Evolutionary conservation across 352 stramenopile species (phyloP), one percentile per base, ranked within the genome.

Genomic region (Globisporangium cylindrosporum): DNA sequence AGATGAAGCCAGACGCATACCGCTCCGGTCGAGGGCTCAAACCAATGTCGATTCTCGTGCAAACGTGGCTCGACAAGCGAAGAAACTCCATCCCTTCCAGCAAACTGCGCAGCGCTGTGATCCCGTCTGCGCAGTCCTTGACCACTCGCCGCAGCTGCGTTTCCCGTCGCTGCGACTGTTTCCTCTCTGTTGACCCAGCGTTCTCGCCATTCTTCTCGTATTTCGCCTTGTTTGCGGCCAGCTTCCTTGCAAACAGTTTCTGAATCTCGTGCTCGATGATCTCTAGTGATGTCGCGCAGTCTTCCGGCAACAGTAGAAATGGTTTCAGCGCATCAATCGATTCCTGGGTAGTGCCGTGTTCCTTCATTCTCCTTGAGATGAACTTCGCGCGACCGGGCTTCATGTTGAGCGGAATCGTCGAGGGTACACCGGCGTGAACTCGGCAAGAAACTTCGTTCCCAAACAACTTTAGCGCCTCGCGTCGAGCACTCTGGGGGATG

Each of bases 1-100:
- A 96, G 38, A 96, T 82, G 55, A 96, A 92, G 0, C 87, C 89
- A 15, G 84, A 92, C 1, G 82, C 81, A 55, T 92, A 96, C 12
- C 86, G 75, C 59, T 94, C 87, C 3, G 86, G 89, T 3, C 86
- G 81, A 32, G 83, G 86, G 51, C 83, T 93, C 46, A 96, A 29
- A 0, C 89, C 89, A 24, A 96, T 75, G 66, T 96, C 89, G 22
- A 96, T 71, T 15, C 86, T 77, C 32, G 75, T 76, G 43, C 83
- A 93, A 41, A 91, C 77, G 3, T 84, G 82, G 20, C 82, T 79
- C 2, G 73, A 79, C 6, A 93, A 29, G 2, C 74, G 76, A 27
- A 95, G 73, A 34, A 86, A 82, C n/a, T 93, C 81, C 57, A 95
- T 89, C 4, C 75, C 81, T 38, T 92, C 84, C 7, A 96, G 73